phyloP scores from a whole-genome alignment of 805 yeast genomes.

The Ogataea neopini region DNA sequence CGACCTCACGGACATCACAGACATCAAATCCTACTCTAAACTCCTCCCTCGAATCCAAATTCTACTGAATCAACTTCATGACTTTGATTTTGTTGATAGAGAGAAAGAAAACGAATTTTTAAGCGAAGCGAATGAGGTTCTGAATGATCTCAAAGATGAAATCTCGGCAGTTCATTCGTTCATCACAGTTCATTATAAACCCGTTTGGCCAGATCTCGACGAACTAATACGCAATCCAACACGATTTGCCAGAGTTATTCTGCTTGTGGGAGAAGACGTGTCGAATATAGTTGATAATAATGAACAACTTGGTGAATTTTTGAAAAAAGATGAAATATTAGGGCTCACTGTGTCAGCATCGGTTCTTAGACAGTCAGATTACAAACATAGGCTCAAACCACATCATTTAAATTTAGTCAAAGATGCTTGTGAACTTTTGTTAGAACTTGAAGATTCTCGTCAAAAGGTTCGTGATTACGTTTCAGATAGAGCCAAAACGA shows the following conservation, averaged over 20 bases:
- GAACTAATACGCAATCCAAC: constrained; percentile 60
- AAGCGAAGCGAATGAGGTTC: constrained; percentile 52
- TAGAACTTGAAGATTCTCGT: constrained; percentile 46
- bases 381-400: constrained; percentile 23
- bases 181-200: constrained; percentile 52
- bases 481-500: constrained; percentile 50
- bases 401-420: constrained; percentile 40
- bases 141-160: constrained; percentile 56
- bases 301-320: constrained; percentile 39
- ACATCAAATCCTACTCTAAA: constrained; percentile 31
- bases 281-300: constrained; percentile 26
- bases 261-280: constrained; percentile 46
- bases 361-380: constrained; percentile 37
- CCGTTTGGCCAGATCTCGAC: constrained; percentile 71
- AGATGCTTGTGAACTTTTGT: constrained; percentile 48
- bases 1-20: constrained; percentile 24
- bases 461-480: constrained; percentile 52
- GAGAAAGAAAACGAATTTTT: constrained; percentile 52
- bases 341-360: constrained; percentile 73
- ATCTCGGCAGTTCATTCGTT: constrained; percentile 49
- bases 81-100: constrained; percentile 33
- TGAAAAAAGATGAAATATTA: constrained; percentile 66
- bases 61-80: constrained; percentile 26
- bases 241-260: constrained; percentile 57
- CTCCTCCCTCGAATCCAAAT: constrained; percentile 27